Percentiles rank a stretch among this genome's conserved stretches.
Evolutionary conservation across 805 yeast species (phyloP).

Genomic region (Spathaspora sp.): DNA sequence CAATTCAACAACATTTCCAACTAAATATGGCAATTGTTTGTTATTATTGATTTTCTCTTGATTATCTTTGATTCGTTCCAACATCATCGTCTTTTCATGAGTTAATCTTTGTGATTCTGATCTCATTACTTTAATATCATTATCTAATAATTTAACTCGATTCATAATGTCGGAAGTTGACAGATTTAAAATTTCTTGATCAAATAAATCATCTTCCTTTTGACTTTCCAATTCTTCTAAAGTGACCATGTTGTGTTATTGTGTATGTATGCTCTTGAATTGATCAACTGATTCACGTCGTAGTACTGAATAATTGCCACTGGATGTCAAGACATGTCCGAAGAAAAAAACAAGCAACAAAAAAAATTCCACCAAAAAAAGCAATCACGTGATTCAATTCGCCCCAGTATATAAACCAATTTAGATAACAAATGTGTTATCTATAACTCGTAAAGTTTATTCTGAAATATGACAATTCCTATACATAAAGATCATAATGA

Average conservation of each 20-base stretch:
- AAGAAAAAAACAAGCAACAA: neutral
- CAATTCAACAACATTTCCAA: conserved; percentile 93
- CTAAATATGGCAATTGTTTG: conserved; percentile 91
- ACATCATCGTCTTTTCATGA: conserved; percentile 91
- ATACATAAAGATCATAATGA: conserved; percentile 10
- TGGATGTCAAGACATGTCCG: neutral
- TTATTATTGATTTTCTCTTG: conserved; percentile 94
- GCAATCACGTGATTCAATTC: neutral
- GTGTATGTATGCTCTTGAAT: neutral
- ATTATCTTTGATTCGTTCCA: conserved; percentile 90
- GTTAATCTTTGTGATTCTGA: conserved; percentile 86
- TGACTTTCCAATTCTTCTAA: conserved; percentile 70
- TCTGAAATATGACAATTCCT: neutral
- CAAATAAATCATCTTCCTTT: conserved; percentile 58
- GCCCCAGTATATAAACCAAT: neutral
- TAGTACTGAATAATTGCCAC: conserved; percentile 1
- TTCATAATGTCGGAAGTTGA: conserved; percentile 81
- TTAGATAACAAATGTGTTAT: neutral
- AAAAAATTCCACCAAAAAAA: neutral
- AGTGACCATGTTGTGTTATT: conserved; percentile 57
- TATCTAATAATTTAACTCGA: conserved; percentile 83
- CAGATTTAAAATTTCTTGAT: conserved; percentile 73
- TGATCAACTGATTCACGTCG: neutral
- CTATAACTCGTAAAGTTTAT: neutral
- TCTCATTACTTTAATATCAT: conserved; percentile 91